Evolutionary conservation across 176 grass and related monocot genomes (phyloP).

Genomic region (Phyllostachys edulis): DNA sequence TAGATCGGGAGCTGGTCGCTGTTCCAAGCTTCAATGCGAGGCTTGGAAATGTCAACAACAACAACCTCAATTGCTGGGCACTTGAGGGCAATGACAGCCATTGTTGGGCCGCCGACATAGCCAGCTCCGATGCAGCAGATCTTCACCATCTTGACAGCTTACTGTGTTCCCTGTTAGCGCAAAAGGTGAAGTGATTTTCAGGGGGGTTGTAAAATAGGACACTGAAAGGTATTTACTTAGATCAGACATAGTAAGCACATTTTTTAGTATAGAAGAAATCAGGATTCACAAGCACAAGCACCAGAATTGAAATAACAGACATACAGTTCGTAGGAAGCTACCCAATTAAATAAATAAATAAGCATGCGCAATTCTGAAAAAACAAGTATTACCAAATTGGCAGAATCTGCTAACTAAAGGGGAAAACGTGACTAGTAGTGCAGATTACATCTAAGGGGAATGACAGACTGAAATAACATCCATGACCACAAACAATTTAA

Average conservation of each 20-base stretch:
- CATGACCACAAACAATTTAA: not conserved
- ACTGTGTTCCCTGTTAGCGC: not conserved
- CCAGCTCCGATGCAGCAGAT: constrained; percentile 95
- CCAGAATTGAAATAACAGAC: constrained; percentile 4
- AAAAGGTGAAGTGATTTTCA: not conserved
- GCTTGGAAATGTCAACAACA: constrained; percentile 63
- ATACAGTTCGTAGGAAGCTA: not conserved
- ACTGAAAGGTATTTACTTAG: not conserved
- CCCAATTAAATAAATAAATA: not conserved
- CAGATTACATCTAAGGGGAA: not conserved
- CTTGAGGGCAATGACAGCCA: constrained; percentile 90
- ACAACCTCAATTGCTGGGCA: constrained; percentile 77
- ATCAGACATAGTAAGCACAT: not conserved
- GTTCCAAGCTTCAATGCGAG: constrained; percentile 90
- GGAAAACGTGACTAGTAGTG: not conserved
- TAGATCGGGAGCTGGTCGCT: constrained; percentile 83
- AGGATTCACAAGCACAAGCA: not conserved
- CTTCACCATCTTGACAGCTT: constrained; percentile 76
- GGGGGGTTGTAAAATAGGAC: not conserved
- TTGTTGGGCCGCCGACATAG: constrained; percentile 86
- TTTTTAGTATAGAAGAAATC: not conserved
- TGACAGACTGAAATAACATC: not conserved
- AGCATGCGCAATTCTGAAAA: not conserved
- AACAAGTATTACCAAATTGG: not conserved
- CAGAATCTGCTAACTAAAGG: not conserved